Evolutionary conservation across 2,329 filamentous ascomycete genomes (phyloP).

Genomic region (Rhynchosporium graminicola): DNA sequence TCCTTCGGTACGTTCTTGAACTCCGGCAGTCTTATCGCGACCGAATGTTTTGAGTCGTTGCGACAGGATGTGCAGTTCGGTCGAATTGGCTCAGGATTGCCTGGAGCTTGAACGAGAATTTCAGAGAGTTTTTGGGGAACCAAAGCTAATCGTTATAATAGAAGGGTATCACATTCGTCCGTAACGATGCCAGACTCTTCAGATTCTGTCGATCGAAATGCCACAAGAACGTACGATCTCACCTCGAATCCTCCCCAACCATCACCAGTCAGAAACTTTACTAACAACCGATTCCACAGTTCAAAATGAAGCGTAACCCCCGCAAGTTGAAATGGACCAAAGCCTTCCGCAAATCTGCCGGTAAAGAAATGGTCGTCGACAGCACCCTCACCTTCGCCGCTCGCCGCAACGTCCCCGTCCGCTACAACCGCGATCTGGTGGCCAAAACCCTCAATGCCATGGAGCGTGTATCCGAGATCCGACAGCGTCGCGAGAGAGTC

Average conservation of each 20-base stretch:
- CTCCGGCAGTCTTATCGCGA: neutral
- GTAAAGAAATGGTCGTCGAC: conserved; percentile 91
- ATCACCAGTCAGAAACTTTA: neutral
- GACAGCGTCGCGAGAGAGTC: conserved; percentile 77
- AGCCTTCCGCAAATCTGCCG: conserved; percentile 80
- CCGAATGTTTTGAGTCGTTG: neutral
- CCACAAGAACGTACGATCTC: conserved; percentile 41
- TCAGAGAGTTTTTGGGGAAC: neutral
- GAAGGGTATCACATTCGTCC: conserved; percentile 53
- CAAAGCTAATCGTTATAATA: conserved; percentile 17
- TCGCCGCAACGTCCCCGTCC: conserved; percentile 88
- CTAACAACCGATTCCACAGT: conserved; percentile 47
- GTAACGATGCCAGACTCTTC: conserved; percentile 50
- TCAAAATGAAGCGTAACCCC: conserved; percentile 98
- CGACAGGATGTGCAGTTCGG: neutral
- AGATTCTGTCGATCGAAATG: conserved; percentile 58
- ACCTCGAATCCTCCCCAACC: neutral
- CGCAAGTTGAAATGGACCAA: conserved; percentile 98
- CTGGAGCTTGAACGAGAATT: neutral
- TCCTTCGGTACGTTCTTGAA: conserved; percentile 45
- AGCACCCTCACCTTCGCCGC: conserved; percentile 89
- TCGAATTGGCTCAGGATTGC: neutral
- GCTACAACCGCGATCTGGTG: conserved; percentile 93
- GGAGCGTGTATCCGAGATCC: conserved; percentile 85
- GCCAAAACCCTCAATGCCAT: conserved; percentile 88